A percentile compares a stretch with the other conserved stretches of the same genome.
Conservation (phyloP, 768 basidiomycete species). For the Mycena polygramma region DNA sequence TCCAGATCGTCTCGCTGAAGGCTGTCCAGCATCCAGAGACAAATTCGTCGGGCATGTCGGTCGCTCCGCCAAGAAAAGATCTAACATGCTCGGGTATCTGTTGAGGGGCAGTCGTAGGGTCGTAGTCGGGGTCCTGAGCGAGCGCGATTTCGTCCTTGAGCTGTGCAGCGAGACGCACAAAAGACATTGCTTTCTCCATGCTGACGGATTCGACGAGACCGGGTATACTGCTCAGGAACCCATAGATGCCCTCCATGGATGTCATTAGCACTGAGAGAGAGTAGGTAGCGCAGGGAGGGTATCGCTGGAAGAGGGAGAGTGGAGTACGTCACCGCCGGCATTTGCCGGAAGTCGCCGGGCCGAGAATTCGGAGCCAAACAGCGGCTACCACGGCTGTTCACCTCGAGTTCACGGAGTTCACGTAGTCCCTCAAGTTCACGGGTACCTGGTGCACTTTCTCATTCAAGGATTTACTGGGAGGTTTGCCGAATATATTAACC, state of each 20-base stretch:
- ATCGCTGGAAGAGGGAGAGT: background rate
- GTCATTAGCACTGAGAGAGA: constrained; percentile 3
- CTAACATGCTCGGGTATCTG: background rate
- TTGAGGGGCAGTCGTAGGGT: background rate
- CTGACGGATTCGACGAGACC: constrained; percentile 11
- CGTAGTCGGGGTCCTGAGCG: background rate
- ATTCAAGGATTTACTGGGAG: too few relatives aligned
- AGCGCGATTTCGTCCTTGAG: constrained; percentile 23
- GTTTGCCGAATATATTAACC: too few relatives aligned
- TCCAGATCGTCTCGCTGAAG: constrained; percentile 10
- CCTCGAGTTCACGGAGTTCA: background rate
- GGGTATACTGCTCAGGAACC: constrained; percentile 1
- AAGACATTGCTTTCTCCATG: constrained; percentile 9
- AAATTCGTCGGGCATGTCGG: constrained; percentile 13
- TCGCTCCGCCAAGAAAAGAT: constrained; percentile 13
- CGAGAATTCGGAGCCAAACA: too few relatives aligned
- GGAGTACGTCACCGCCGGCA: too few relatives aligned
- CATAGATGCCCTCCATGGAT: background rate
- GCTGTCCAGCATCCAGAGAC: constrained; percentile 6
- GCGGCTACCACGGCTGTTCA: background rate
- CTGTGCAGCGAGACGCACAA: constrained; percentile 9
- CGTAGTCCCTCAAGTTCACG: background rate
- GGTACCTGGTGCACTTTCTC: background rate
- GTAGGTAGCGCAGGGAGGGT: background rate
- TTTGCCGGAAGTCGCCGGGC: too few relatives aligned